These are phyloP conservation scores for Cruciata laevipes DNA, from an alignment of 257 asterid species.

Conservation along the genomic window DNA sequence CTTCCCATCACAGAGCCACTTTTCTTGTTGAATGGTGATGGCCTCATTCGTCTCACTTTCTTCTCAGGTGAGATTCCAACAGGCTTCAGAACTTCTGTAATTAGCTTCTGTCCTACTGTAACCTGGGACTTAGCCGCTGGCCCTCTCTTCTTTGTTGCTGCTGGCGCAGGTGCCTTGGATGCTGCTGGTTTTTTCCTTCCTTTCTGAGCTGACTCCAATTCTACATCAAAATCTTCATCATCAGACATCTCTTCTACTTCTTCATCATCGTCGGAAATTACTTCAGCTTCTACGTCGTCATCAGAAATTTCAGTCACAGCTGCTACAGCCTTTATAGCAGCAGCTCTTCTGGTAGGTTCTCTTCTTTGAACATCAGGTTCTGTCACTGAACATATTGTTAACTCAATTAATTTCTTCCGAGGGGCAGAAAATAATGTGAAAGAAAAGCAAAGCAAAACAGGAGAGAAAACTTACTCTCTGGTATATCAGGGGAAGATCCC, in stretches of 20 bases:
- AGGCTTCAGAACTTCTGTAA: constrained; percentile 62
- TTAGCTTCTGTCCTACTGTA: constrained; percentile 56
- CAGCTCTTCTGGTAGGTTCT: constrained; percentile 49
- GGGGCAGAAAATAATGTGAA: background rate
- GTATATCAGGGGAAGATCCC: constrained; percentile 72
- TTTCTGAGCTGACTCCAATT: constrained; percentile 30
- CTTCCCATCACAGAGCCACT: constrained; percentile 63
- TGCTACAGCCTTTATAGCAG: constrained; percentile 32
- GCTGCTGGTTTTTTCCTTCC: constrained; percentile 45
- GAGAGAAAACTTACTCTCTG: constrained; percentile 41
- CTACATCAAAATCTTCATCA: constrained; percentile 38
- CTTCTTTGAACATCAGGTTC: constrained; percentile 37
- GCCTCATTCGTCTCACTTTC: constrained; percentile 78
- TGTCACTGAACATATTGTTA: constrained; percentile 27
- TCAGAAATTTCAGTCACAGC: constrained; percentile 37
- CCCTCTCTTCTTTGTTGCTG: constrained; percentile 46
- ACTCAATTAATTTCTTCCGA: background rate
- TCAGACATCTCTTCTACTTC: constrained; percentile 28
- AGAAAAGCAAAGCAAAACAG: background rate
- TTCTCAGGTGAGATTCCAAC: constrained; percentile 56
- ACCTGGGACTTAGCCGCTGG: constrained; percentile 40
- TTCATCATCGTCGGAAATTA: constrained; percentile 33
- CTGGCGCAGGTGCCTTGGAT: constrained; percentile 29
- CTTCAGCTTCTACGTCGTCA: constrained; percentile 31
- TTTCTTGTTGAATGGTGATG: constrained; percentile 90